phyloP scores from a whole-genome alignment of 2,329 filamentous ascomycete genomes.

The Diaporthe longicolla region DNA sequence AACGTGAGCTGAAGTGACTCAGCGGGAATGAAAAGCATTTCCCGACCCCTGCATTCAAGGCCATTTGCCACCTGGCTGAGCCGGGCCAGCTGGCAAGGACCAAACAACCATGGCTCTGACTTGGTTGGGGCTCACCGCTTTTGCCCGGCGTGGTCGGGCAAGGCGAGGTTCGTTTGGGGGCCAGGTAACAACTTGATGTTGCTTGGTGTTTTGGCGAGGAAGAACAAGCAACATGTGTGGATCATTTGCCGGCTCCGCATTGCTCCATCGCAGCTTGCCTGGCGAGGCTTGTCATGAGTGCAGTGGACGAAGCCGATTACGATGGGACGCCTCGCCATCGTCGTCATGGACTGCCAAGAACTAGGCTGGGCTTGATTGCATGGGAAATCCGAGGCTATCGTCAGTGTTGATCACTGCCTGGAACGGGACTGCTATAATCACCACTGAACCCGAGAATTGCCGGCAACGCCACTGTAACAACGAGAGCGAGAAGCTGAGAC shows the following conservation, averaged over 20 bases:
- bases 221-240: constrained; percentile 19
- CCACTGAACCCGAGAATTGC: constrained; percentile 12
- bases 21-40: not conserved
- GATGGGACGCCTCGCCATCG: constrained; percentile 6
- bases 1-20: constrained; percentile 35
- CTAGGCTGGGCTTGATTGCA: not conserved
- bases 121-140: constrained; percentile 25
- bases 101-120: not conserved
- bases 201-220: constrained; percentile 4
- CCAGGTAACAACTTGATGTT: constrained; percentile 5
- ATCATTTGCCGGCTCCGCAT: constrained; percentile 4
- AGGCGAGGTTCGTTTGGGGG: not conserved
- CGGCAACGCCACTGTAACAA: constrained; percentile 32
- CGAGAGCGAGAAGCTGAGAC: constrained; percentile 21
- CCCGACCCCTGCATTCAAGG: constrained; percentile 7
- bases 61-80: constrained; percentile 36
- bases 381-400: constrained; percentile 16
- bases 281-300: constrained; percentile 9
- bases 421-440: not conserved
- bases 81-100: constrained; percentile 33
- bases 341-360: constrained; percentile 24
- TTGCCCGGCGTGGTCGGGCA: constrained; percentile 22
- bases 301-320: constrained; percentile 1
- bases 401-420: constrained; percentile 11
- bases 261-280: constrained; percentile 10